phyloP scores from a whole-genome alignment of 768 basidiomycete species.

The Panaeolus cyanescens region DNA sequence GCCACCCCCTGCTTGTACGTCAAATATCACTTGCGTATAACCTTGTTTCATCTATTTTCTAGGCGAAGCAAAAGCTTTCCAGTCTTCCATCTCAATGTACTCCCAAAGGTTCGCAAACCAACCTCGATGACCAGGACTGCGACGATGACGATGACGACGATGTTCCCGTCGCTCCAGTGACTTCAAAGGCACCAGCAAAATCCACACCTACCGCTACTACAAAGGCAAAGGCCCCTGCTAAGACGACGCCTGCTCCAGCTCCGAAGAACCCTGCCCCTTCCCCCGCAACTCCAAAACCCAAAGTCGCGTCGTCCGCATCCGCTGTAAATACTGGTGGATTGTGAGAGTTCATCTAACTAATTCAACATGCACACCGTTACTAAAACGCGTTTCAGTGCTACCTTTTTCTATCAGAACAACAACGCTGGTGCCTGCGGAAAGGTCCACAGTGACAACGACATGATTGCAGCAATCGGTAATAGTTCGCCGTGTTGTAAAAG shows the following conservation, averaged over 20 bases:
- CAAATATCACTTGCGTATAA: constrained; percentile 1
- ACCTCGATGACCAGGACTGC: constrained; percentile 23
- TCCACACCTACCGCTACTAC: constrained; percentile 14
- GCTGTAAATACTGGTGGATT: constrained; percentile 41
- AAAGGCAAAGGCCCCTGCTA: constrained; percentile 5
- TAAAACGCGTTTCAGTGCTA: constrained; percentile 44
- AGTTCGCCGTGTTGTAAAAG: constrained; percentile 11
- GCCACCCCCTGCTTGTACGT: constrained; percentile 65
- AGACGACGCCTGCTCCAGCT: constrained; percentile 9
- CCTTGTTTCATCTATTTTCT: constrained; percentile 8
- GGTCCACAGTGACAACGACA: constrained; percentile 53
- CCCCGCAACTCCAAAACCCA: constrained; percentile 10
- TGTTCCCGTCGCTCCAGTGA: constrained; percentile 14
- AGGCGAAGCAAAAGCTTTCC: constrained; percentile 54
- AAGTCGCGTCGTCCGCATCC: constrained; percentile 5
- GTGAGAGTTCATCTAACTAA: constrained; percentile 33
- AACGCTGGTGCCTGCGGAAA: constrained; percentile 80
- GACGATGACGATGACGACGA: constrained; percentile 18
- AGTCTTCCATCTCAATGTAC: constrained; percentile 55
- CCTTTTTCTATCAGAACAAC: constrained; percentile 72
- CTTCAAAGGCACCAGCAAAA: constrained; percentile 17
- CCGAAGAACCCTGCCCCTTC: constrained; percentile 16
- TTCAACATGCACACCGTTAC: constrained; percentile 2
- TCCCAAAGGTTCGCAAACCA: constrained; percentile 19
- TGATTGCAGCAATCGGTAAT: constrained; percentile 67